Evolutionary conservation across 768 basidiomycete genomes (phyloP).

Genomic region (Boletus reticulatus): DNA sequence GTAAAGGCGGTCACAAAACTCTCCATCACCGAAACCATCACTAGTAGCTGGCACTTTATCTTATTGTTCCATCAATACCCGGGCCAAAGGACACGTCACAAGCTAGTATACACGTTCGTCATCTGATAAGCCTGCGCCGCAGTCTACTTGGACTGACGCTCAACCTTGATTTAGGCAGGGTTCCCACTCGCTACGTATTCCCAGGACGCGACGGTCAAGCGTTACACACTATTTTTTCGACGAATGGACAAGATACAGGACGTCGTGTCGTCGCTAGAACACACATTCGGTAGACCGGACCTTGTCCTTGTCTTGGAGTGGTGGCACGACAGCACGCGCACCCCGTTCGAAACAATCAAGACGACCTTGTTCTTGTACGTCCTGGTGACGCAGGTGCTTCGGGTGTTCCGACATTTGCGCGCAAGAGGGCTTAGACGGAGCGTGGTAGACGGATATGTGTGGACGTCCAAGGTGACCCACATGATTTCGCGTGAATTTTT

Average conservation of each 20-base stretch:
- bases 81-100: too few species aligned
- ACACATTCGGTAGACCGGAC: background rate
- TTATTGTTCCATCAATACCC: too few species aligned
- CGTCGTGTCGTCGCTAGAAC: conserved; percentile 10
- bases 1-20: too few species aligned
- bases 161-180: too few species aligned
- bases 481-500: too few species aligned
- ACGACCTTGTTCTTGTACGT: conserved; percentile 36
- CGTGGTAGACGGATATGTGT: conserved; percentile 26
- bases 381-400: conserved; percentile 24
- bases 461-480: conserved; percentile 23
- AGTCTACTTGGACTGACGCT: too few species aligned
- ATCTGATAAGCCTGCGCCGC: too few species aligned
- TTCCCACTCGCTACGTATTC: too few species aligned
- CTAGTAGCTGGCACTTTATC: too few species aligned
- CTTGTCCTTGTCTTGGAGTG: conserved; percentile 12
- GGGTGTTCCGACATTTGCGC: conserved; percentile 33
- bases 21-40: too few species aligned
- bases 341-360: conserved; percentile 31
- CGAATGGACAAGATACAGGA: conserved; percentile 8
- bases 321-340: conserved; percentile 8
- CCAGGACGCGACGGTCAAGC: too few species aligned
- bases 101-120: too few species aligned
- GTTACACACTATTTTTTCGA: background rate
- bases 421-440: conserved; percentile 35